Evolutionary conservation across 2,329 filamentous ascomycete species (phyloP), one percentile per base, ranked within the genome.

Genomic region (Podosphaera fusca): DNA sequence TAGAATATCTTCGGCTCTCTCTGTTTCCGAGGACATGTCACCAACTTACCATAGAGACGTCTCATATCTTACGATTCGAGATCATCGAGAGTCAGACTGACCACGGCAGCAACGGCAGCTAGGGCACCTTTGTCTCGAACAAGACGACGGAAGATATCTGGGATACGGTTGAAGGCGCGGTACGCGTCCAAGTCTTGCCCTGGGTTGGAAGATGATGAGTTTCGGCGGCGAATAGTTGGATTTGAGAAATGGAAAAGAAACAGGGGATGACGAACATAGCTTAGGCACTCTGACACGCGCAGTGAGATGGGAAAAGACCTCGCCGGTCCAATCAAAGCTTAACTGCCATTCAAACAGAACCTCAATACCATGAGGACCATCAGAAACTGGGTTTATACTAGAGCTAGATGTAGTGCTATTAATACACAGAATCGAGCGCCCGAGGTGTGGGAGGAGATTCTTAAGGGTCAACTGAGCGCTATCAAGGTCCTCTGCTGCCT

Each of bases 311-410:
- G 76, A 84, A 63, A 76, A 75, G 3, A 80, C 82, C 64, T 86
- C 83, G 4, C 83, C 83, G 0, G 81, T 82, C 82, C 82, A 86
- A 66, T 86, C 82, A 63, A 86, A 84, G 1, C 69, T 68, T 49
- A 84, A 79, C 52, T 68, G 71, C 83, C 83, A 87, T 58, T 74
- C 71, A 1, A 86, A 69, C 33, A 78, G 68, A 57, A 69, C 62
- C 60, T 65, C 63, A 10, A 64, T 64, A 2, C 62, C 59, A 7
- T 62, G 57, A n/a, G 55, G 60, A 3, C 62, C 59, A 7, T 62
- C 58, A n/a, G 55, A 60, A 1, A 45, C 56, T 14, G 73, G 64
- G 4, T 76, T 60, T 57, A 66, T 62, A 29, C 31, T 34, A 10
- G 47, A 2, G 14, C 31, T 34, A 10, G 47, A 5, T 34, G 31